phyloP scores from a whole-genome alignment of 1,139 yeast species.

The Petasospora fabianii region DNA sequence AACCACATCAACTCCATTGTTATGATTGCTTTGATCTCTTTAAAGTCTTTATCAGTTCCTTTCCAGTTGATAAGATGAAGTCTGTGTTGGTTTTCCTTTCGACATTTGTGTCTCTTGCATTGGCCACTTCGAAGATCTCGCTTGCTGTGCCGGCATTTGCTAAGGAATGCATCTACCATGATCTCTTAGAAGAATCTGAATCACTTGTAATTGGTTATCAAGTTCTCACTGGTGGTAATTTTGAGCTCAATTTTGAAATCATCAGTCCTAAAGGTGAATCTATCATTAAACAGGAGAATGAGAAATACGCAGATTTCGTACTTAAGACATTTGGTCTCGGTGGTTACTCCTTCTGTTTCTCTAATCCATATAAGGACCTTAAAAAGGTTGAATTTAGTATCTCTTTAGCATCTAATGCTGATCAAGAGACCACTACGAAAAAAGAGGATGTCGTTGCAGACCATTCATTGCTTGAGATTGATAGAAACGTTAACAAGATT shows the following conservation, averaged over 20 bases:
- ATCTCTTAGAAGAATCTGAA: slow-evolving; percentile 32
- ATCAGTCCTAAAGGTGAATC: slow-evolving; percentile 57
- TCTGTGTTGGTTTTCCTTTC: slow-evolving; percentile 8
- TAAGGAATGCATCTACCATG: slow-evolving; percentile 38
- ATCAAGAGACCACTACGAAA: slow-evolving; percentile 45
- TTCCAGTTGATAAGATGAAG: slow-evolving; percentile 5
- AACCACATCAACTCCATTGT: background rate
- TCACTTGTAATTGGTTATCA: slow-evolving; percentile 39
- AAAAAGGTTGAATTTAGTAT: slow-evolving; percentile 65
- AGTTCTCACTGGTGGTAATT: slow-evolving; percentile 63
- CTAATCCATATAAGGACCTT: slow-evolving; percentile 61
- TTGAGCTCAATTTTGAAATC: slow-evolving; percentile 62
- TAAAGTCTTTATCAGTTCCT: too few species aligned
- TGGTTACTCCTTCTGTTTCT: slow-evolving; percentile 65
- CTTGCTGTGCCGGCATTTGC: slow-evolving; percentile 32
- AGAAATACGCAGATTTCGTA: slow-evolving; percentile 58
- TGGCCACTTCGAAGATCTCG: slow-evolving; percentile 22
- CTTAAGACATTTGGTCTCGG: slow-evolving; percentile 52
- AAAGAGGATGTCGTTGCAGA: slow-evolving; percentile 55
- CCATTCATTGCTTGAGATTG: slow-evolving; percentile 54
- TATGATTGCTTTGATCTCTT: background rate
- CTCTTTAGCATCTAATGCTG: slow-evolving; percentile 47
- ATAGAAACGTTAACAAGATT: slow-evolving; percentile 55
- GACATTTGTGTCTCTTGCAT: slow-evolving; percentile 3
- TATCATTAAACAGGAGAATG: slow-evolving; percentile 47